phyloP scores from a whole-genome alignment of 768 basidiomycete species.

The Pleurotus pulmonarius region DNA sequence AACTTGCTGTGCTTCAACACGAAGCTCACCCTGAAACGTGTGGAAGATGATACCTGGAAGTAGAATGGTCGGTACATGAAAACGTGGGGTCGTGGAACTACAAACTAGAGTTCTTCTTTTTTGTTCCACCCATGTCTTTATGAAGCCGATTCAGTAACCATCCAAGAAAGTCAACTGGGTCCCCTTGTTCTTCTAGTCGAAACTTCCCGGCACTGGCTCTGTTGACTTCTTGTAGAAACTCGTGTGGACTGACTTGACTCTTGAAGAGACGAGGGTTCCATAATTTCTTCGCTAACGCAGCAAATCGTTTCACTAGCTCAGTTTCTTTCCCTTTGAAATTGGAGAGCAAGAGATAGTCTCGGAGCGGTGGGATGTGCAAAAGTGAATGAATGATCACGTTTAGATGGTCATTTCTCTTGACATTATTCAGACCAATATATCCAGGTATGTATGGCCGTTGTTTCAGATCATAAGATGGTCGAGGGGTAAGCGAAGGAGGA shows the following conservation, averaged over 20 bases:
- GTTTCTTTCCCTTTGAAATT: conserved; percentile 70
- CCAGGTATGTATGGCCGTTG: conserved; percentile 85
- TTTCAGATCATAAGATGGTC: conserved; percentile 82
- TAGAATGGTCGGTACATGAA: conserved; percentile 9
- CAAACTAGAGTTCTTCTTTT: conserved; percentile 86
- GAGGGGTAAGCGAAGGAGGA: conserved; percentile 54
- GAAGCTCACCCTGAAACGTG: conserved; percentile 91
- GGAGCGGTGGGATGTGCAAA: conserved; percentile 85
- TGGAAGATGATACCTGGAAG: conserved; percentile 81
- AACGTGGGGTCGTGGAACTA: conserved; percentile 13
- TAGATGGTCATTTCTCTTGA: conserved; percentile 96
- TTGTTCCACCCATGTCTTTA: conserved; percentile 91
- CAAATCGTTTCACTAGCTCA: conserved; percentile 87
- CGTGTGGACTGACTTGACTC: conserved; percentile 97
- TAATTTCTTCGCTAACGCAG: conserved; percentile 83
- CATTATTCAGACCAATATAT: conserved; percentile 95
- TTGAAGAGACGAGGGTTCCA: conserved; percentile 99
- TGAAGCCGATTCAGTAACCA: conserved; percentile 96
- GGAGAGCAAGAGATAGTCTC: conserved; percentile 82
- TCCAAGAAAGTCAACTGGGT: conserved; percentile 92
- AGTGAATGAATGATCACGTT: conserved; percentile 95
- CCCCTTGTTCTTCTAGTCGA: conserved; percentile 90
- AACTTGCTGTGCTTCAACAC: conserved; percentile 91
- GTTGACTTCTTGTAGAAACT: conserved; percentile 95
- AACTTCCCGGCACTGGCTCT: conserved; percentile 88